These are phyloP conservation scores for Tothia fuscella DNA, from an alignment of 2,329 filamentous ascomycete species.

Conservation along the genomic window DNA sequence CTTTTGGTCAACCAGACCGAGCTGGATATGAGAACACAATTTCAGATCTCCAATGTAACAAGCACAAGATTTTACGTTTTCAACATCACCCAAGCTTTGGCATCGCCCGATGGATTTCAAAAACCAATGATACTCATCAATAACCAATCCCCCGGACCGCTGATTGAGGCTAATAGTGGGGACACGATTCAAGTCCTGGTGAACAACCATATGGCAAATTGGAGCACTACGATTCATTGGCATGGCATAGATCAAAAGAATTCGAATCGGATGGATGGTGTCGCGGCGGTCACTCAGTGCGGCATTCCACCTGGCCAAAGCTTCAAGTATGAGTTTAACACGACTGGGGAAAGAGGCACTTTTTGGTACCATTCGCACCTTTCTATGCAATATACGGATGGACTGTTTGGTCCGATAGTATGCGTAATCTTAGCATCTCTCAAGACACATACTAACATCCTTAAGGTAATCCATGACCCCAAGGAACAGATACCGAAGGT, in stretches of 20 bases:
- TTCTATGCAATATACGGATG: constrained; percentile 53
- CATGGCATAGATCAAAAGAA: constrained; percentile 10
- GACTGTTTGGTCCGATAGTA: constrained; percentile 55
- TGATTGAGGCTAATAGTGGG: constrained; percentile 42
- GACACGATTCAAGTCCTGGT: constrained; percentile 19
- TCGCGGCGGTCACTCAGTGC: constrained; percentile 9
- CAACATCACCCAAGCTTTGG: background rate
- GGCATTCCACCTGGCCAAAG: constrained; percentile 5
- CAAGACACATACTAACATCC: no score
- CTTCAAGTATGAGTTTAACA: constrained; percentile 10
- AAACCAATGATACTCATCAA: constrained; percentile 11
- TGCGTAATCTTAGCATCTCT: no score
- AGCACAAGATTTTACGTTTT: background rate
- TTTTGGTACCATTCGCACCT: constrained; percentile 57
- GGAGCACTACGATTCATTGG: constrained; percentile 9
- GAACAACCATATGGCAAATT: constrained; percentile 7
- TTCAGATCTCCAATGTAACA: background rate
- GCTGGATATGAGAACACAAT: background rate
- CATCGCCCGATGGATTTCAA: background rate
- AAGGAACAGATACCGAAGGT: background rate
- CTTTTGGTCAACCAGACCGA: background rate
- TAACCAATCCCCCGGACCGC: constrained; percentile 14
- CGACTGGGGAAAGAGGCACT: constrained; percentile 7
- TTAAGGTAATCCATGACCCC: background rate
- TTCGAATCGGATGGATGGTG: constrained; percentile 7